Conservation (phyloP, 1,284 basidiomycete species). For the Athelia sp. region DNA sequence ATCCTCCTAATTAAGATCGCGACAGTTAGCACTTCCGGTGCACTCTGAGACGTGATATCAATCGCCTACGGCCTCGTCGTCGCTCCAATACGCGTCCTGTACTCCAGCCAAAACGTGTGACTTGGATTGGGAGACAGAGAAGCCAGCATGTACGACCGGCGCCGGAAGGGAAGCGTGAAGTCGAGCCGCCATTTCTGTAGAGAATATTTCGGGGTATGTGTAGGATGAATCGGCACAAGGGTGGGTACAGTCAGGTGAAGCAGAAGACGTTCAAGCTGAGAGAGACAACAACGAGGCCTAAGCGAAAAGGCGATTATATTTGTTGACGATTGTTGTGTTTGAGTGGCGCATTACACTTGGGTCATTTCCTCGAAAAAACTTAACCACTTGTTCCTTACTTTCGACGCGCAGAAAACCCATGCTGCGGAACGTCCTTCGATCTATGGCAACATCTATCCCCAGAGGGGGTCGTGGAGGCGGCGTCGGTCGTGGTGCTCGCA, state of each 20-base stretch:
- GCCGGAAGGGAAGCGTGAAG: constrained; percentile 61
- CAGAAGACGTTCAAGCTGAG: neutral
- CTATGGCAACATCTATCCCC: neutral
- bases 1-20: constrained; percentile 68
- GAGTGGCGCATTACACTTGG: too few species aligned
- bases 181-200: neutral
- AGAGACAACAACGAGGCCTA: neutral
- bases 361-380: too few species aligned
- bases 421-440: neutral
- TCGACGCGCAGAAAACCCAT: neutral
- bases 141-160: constrained; percentile 63
- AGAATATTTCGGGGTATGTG: neutral
- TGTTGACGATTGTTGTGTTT: too few species aligned
- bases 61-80: constrained; percentile 74
- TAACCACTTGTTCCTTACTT: neutral
- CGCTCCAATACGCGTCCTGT: constrained; percentile 98
- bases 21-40: constrained; percentile 3
- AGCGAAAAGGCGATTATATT: neutral
- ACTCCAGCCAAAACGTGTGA: constrained; percentile 83
- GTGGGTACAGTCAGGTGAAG: neutral
- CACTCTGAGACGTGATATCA: constrained; percentile 5
- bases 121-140: constrained; percentile 71
- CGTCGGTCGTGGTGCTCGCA: neutral
- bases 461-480: neutral
- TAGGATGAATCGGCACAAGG: too few species aligned